Percentiles rank a stretch among this genome's conserved stretches.
These are phyloP conservation scores for Neoarthrinium moseri DNA, from an alignment of 2,329 filamentous ascomycete genomes.

Conservation along the genomic window DNA sequence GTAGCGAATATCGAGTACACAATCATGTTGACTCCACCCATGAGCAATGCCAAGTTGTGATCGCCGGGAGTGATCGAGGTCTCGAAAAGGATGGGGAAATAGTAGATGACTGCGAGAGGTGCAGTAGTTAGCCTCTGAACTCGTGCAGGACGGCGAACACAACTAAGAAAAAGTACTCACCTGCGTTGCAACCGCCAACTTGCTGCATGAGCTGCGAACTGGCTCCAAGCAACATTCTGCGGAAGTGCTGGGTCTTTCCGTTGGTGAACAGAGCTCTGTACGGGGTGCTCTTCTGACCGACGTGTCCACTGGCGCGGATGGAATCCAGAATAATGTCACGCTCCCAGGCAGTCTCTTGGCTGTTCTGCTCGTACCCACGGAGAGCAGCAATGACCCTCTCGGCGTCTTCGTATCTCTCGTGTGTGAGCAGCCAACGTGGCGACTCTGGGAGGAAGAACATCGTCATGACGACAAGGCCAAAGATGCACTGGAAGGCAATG, in stretches of 20 bases:
- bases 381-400: constrained; percentile 30
- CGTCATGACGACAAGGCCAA: constrained; percentile 39
- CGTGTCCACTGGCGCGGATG: constrained; percentile 53
- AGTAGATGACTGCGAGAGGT: constrained; percentile 55
- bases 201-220: constrained; percentile 63
- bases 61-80: constrained; percentile 34
- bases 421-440: constrained; percentile 12
- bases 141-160: constrained; percentile 38
- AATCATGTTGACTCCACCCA: constrained; percentile 35
- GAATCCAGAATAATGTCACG: constrained; percentile 62
- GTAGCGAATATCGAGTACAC: constrained; percentile 32
- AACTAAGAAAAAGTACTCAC: constrained; percentile 62
- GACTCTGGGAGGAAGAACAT: constrained; percentile 38
- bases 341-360: constrained; percentile 57
- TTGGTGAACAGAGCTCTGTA: constrained; percentile 56
- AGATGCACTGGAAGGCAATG: constrained; percentile 47
- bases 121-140: constrained; percentile 21
- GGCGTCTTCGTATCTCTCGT: constrained; percentile 41
- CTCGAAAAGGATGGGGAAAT: constrained; percentile 59
- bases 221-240: constrained; percentile 60
- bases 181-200: constrained; percentile 54
- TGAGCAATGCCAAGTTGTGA: constrained; percentile 48
- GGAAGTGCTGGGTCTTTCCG: constrained; percentile 65
- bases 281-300: constrained; percentile 42
- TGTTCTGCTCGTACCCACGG: constrained; percentile 44